Base-by-base conservation (phyloP, 2,329 filamentous ascomycete species). In the Aspergillus fumigatiaffinis region DNA sequence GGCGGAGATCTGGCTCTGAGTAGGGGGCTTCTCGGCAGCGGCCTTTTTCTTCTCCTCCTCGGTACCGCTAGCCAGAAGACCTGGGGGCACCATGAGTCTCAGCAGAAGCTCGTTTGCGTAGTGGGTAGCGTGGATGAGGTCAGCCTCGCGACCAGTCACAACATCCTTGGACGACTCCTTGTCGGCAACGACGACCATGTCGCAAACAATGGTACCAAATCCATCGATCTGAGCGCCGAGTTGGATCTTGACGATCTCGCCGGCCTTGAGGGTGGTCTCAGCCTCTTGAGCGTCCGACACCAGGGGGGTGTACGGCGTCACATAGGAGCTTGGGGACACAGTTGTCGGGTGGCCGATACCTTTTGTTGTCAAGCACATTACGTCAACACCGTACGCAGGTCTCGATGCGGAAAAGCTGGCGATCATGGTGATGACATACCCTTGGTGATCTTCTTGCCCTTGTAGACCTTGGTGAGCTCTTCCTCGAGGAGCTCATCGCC, bases 181-280 rank as follows among this genome's bases (percentile, higher is more conserved):
- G 62, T 82, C 75, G 50, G 82, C 81, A 52, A 95, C 88, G 58
- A 97, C 76, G 66, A 97, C 83, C 59, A 91, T 96, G 78, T 97
- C 90, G 79, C 94, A 97, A 68, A 97, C 90, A 73, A 99, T 97
- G 66, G 93, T 90, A 68, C 91, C 92, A 72, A 97, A 96, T 54
- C 94, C 94, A 79, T 97, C 91, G 63, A 99, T 97, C 80, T 99
- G 94, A 53, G 94, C 94, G 71, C 94, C 94, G n/a, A 99, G 86
- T 80, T 99, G 94, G 75, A 99, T 94, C 86, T 99, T 99, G 79
- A 96, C 84, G 60, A 90, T 80, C 80, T 99, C 94, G 61, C 87
- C 89, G 52, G 88, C 84, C 80, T 96, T 90, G 68, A 99, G 83
- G 70, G 87, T 86, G 51, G 84, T 82, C 57, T 83, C 84, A 60